Evolutionary conservation across 306 rosid species (phyloP), one percentile per base, ranked within the genome.

Genomic region (Trifolium fragiferum): DNA sequence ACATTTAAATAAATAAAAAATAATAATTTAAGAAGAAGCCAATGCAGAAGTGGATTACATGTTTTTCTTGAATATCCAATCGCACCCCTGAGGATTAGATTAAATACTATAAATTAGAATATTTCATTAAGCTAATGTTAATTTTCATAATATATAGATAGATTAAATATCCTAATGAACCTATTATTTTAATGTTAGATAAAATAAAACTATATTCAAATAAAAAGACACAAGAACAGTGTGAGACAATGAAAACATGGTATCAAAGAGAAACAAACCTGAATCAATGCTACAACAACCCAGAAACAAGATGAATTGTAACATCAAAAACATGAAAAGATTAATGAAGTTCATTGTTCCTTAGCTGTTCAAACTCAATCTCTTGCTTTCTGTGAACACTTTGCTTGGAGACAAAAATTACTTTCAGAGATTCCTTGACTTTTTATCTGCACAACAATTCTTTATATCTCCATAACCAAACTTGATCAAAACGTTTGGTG

Each of bases 61-160:
- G 79, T 70, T 81, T 66, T 33, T 84, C 88, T 78, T 81, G 86
- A 78, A 84, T 81, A 59, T 81, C 83, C 86, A 84, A 78, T 71
- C 80, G 81, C 49, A 84, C 80, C 16, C 83, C 88, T 84, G 86
- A 16, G 59, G 12, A 84, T 75, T 69, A 78, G 43, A 76, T 75
- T 69, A 78, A 43, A 76, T 21, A 50, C 43, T 78, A 32, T 72
- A 78, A 50, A 63, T 84, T 76, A 84, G 87, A 70, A 44, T 41
- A 0, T 53, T 53, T 49, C 25, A 46, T 75, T 64, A 63, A 37
- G 5, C 11, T 41, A 81, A 54, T 44, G 14, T 33, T 57, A 10
- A 21, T 63, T 75, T 40, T 76, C 58, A 18, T 6, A 49, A 70
- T 62, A 70, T 30, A 3, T 27, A 63, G 14, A 35, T 7, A 51